Base-by-base conservation (phyloP, 257 asterid genomes). In the Echites panduratus region DNA sequence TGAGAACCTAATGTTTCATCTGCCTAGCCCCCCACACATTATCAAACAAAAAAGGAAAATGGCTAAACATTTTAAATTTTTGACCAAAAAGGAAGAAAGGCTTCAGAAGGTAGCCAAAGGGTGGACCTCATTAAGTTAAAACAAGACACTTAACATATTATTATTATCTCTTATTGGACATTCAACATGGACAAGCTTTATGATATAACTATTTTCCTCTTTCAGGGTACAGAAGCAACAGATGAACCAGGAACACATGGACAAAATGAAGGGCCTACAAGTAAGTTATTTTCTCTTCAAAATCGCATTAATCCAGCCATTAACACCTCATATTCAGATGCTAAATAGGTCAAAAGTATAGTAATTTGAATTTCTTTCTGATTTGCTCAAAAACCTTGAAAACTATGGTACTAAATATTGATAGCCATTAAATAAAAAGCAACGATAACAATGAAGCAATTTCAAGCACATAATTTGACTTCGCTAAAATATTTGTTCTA, bases 241-340 rank as follows among this genome's bases (percentile, higher is more conserved):
- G 85, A 75, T 76, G 94, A 58, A 71, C 78, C 79, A 76, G 83
- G 82, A 77, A 82, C 81, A 76, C 72, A 45, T 59, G 85, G 77
- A 73, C 71, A 73, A 27, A 74, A 47, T 50, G 86, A 82, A 71
- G 86, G 82, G 69, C 53, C 77, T 71, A 85, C 73, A 64, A 72
- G 96, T 87, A 85, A 85, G n/a, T 86, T 50, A 52, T 75, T 45
- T 35, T 29, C 32, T 72, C 59, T 40, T 44, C 49, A 14, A 50
- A 74, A 14, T 53, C 35, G 40, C 40, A 14, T 38, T 3, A 54
- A 17, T 56, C 27, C 29, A 20, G 40, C 19, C 29, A 70, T 70
- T 20, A 44, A 22, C 7, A 38, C 2, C 50, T 50, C 50, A 29
- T 16, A 29, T 32, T 70, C 29, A 8, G 38, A 70, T 20, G 14